Conservation (phyloP, 352 stramenopile species). For the Hyaloperonospora arabidopsidis region DNA sequence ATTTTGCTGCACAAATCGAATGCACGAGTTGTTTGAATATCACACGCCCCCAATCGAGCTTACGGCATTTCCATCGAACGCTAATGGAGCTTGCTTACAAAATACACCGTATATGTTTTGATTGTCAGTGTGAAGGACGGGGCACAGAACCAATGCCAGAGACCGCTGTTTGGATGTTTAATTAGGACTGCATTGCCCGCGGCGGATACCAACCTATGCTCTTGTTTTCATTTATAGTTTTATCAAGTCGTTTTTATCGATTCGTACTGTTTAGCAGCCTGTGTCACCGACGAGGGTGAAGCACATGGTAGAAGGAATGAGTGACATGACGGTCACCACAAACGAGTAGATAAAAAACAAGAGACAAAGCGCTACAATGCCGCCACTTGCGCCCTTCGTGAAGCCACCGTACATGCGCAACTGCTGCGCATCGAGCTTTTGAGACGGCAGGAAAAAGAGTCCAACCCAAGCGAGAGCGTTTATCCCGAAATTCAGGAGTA, state of each 20-base stretch:
- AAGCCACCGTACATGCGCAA: constrained; percentile 63
- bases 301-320: constrained; percentile 31
- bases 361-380: constrained; percentile 25
- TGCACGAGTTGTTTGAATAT: too few species aligned
- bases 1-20: too few species aligned
- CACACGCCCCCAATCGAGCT: too few species aligned
- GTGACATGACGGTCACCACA: constrained; percentile 32
- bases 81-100: too few species aligned
- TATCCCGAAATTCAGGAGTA: constrained; percentile 45
- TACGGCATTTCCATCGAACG: too few species aligned
- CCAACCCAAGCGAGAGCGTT: constrained; percentile 49
- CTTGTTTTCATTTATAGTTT: too few species aligned
- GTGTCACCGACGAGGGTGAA: constrained; percentile 28
- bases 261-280: constrained; percentile 27
- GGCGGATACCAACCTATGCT: too few species aligned
- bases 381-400: constrained; percentile 32
- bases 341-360: constrained; percentile 34
- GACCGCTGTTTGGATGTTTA: too few species aligned
- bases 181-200: too few species aligned
- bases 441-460: constrained; percentile 53
- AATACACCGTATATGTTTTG: too few species aligned
- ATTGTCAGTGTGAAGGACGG: too few species aligned
- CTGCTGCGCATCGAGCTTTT: constrained; percentile 69
- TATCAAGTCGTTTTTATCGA: constrained; percentile 18
- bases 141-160: too few species aligned